Evolutionary conservation across 192 early-diverging fungal species (phyloP), one percentile per base, ranked within the genome.

Genomic region (Coemansia sp.): DNA sequence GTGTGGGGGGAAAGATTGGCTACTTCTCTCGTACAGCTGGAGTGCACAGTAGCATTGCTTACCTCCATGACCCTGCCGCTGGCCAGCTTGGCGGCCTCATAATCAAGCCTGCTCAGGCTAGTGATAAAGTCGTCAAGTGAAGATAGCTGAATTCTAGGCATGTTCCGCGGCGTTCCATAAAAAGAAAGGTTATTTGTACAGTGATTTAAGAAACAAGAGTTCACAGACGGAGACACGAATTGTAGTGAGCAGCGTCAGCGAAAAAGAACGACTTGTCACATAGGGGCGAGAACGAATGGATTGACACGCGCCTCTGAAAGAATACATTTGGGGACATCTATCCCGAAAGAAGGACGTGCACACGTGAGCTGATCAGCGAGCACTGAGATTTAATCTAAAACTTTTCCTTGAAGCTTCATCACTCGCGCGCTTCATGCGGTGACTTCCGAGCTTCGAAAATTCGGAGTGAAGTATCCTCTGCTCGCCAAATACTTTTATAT

Each of bases 51-150:
- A 27, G 59, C 24, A 19, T 17, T 36, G 17, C 59, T 60, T 82
- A 77, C 79, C 74, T 82, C 81, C 81, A 83, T 83, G 53, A 83
- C 69, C 63, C 74, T 75, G 66, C 75, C 69, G 67, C 72, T 75
- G 51, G 81, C 81, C 45, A 78, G 46, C 60, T 78, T 78, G 42
- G 75, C 75, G 10, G 69, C 73, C 64, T 83, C 81, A 24, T 83
- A 83, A 64, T 83, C 75, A 66, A 75, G 66, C 61, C 48, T 66
- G 69, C 81, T 83, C 36, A 83, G 69, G 48, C 81, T 71, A 9
- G 66, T 48, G 31, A 78, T 67, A 62, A 83, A 78, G 61, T 78
- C 80, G 69, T 72, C 69, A 6, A 83, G 69, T 19, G 80, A 69
- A 29, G 74, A 69, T 27, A 83, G 64, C 64, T 77, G 75, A 34